These are phyloP conservation scores for Fusarium tuaranense DNA, from an alignment of 2,329 filamentous ascomycete species.

Conservation along the genomic window DNA sequence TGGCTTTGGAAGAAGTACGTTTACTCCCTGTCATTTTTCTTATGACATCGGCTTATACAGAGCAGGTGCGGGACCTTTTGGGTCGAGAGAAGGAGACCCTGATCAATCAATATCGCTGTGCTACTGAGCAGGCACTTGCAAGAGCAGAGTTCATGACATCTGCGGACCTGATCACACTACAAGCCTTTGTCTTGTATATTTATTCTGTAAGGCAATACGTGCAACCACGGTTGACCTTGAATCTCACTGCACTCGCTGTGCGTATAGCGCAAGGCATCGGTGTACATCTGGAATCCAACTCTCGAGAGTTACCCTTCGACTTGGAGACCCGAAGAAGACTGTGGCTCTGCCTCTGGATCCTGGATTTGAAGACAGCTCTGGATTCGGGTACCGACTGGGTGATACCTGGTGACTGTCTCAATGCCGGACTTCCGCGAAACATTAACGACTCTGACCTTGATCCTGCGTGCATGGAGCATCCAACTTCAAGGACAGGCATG, in stretches of 20 bases:
- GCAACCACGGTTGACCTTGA: constrained; percentile 10
- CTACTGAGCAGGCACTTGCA: constrained; percentile 13
- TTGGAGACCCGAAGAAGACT: constrained; percentile 19
- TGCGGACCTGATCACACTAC: constrained; percentile 11
- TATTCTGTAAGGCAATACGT: constrained; percentile 6
- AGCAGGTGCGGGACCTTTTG: constrained; percentile 16
- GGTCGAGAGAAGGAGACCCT: constrained; percentile 16
- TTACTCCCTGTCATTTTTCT: background rate
- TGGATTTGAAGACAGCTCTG: constrained; percentile 17
- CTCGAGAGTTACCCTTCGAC: background rate
- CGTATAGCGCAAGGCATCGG: constrained; percentile 19
- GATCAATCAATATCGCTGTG: constrained; percentile 10
- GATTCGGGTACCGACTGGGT: constrained; percentile 12
- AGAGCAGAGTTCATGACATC: constrained; percentile 22
- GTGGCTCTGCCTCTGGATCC: constrained; percentile 19
- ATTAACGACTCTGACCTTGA: constrained; percentile 22
- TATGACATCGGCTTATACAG: background rate
- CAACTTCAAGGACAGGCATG: constrained; percentile 14
- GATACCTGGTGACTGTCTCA: background rate
- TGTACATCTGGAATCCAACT: constrained; percentile 1
- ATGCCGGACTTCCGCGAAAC: constrained; percentile 5
- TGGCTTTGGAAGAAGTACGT: constrained; percentile 15
- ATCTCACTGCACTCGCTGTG: constrained; percentile 16
- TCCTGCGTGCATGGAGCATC: background rate
- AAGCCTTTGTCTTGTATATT: constrained; percentile 17